A percentile compares a stretch with the other conserved stretches of the same genome.
Evolutionary conservation across 1,284 basidiomycete species (phyloP).

Genomic region (Trichosporon ovoides): DNA sequence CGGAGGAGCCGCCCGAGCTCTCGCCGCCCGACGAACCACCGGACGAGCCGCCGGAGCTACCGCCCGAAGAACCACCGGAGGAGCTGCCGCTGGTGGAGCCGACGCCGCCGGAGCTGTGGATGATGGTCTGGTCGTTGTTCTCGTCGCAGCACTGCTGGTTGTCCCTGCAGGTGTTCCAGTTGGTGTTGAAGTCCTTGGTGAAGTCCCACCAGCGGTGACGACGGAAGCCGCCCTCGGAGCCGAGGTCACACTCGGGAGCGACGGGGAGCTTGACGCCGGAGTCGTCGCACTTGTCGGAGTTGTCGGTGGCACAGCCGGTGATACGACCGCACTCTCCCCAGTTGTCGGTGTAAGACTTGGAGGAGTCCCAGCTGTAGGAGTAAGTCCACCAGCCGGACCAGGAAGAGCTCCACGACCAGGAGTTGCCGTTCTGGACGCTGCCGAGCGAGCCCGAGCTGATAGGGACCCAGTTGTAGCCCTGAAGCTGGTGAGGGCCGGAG

Average conservation of each 20-base stretch:
- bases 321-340: not conserved
- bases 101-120: not conserved
- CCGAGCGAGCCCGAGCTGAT: not conserved
- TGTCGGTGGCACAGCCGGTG: not conserved
- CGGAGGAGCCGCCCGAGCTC: not conserved
- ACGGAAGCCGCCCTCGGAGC: not conserved
- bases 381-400: not conserved
- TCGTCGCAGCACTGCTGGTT: not conserved
- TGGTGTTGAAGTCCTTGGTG: not conserved
- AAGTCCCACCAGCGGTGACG: constrained; percentile 2
- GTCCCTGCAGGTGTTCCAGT: not conserved
- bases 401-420: not conserved
- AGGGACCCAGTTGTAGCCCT: no score
- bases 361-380: not conserved
- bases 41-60: no score
- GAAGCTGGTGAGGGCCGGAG: no score
- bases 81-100: not conserved
- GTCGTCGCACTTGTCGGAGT: constrained; percentile 59
- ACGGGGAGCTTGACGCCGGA: constrained; percentile 94
- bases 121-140: not conserved
- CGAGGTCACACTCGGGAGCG: constrained; percentile 59
- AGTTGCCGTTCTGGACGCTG: not conserved
- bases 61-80: no score
- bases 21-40: not conserved
- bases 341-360: not conserved